Evolutionary conservation across 2,329 filamentous ascomycete species (phyloP), one percentile per base, ranked within the genome.

Genomic region (Ceratocystis huliohia): DNA sequence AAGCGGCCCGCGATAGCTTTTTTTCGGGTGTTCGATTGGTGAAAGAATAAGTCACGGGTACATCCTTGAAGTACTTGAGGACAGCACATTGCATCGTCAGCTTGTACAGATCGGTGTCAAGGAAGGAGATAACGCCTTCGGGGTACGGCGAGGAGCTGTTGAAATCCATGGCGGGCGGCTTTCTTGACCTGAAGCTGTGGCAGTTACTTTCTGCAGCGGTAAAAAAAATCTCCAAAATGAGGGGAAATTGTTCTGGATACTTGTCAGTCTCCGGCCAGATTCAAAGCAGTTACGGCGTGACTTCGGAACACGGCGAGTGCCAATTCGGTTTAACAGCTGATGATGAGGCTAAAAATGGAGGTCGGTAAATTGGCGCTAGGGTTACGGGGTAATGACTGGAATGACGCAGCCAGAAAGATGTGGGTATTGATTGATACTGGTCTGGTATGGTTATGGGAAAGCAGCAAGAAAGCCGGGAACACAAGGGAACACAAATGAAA

Each of bases 41-140:
- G 78, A 95, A 96, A 68, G 88, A 85, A 74, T 97, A 99, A 2
- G 89, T 91, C 67, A 97, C 94, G 57, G 87, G 83, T 72, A 85
- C 79, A 67, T 92, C 81, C 44, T 88, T 88, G 76, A 96, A 97
- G 79, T 92, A 95, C 76, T 95, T 95, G 71, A 95, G 83, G 70
- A 97, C 88, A 69, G 91, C 91, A 74, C 89, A 96, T 87, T 99
- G 94, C 94, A 99, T 99, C 22, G 94, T 99, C 76, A 99, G 78
- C 77, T 99, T 99, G 83, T 96, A 99, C 69, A 99, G 74, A 71
- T 87, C 84, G 17, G 88, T 93, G 73, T 94, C 89, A 65, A 94
- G 80, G 73, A 94, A 88, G 73, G 89, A 93, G 72, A 86, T 88
- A 73, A 93, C 84, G 64, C 89, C 89, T 77, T 89, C 88, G 3